Base-by-base conservation (phyloP, 768 basidiomycete species). In the Nidula microcarpa region DNA sequence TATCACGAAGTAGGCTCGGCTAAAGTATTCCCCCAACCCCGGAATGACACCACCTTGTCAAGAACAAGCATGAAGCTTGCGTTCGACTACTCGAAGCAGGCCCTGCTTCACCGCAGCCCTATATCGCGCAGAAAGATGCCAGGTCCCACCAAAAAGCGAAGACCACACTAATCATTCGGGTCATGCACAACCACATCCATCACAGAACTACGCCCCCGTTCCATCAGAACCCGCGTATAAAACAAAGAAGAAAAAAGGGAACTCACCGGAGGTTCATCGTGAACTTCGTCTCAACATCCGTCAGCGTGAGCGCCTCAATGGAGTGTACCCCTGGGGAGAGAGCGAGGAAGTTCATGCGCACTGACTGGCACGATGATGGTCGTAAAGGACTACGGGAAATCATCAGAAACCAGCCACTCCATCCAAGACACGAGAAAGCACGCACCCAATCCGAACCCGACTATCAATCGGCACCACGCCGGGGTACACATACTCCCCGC, bases 261-360 rank as follows among this genome's bases (percentile, higher is more conserved):
- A 46, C 10, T 46, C 33, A 45, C 10, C 14, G 77, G 44, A 94
- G 70, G 59, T 90, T 89, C 66, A 88, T 82, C 0, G 83, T 75
- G 63, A 80, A 84, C 0, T 85, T 85, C 5, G 85, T 82, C 60
- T 89, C 89, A 4, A 88, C 70, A 58, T 94, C 92, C 1, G 84
- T 87, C 49, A 94, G 69, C 1, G 83, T 84, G 49, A 94, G 69
- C 5, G 79, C 76, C 55, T 89, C 84, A 49, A 94, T 78, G 2
- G 85, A 75, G 62, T 94, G 91, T 2, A 93, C 83, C 3, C 92
- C 92, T 16, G 90, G 85, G 6, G 81, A 77, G 47, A 94, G 71
- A 2, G 92, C 91, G 45, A 94, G 69, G 60, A 94, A 93, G 54
- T 87, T 80, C 86, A 94, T 91, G 39, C 89, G 75, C 23, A 94